These are phyloP conservation scores for Phytophthora multivora DNA, from an alignment of 352 stramenopile genomes.

Conservation along the genomic window DNA sequence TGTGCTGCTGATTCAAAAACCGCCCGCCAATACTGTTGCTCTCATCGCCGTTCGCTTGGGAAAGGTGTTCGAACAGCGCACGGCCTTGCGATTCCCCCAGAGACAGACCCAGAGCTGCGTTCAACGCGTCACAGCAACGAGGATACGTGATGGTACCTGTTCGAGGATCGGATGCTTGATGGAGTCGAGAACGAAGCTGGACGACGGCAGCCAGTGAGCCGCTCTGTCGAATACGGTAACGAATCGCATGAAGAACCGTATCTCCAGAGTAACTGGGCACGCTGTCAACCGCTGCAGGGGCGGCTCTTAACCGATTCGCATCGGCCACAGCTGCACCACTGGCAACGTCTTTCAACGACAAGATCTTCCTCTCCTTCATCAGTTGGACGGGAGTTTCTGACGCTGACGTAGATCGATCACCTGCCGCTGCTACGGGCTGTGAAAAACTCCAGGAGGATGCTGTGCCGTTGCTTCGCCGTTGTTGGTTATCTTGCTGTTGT, in stretches of 20 bases:
- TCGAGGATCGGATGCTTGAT: slow-evolving; percentile 63
- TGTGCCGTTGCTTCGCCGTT: slow-evolving; percentile 5
- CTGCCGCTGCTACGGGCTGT: neutral
- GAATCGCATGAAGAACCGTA: slow-evolving; percentile 46
- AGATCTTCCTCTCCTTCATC: slow-evolving; percentile 44
- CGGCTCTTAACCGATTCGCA: slow-evolving; percentile 2
- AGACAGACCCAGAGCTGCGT: slow-evolving; percentile 39
- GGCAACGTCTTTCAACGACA: slow-evolving; percentile 67
- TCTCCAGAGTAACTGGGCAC: slow-evolving; percentile 35
- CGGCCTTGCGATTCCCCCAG: slow-evolving; percentile 52
- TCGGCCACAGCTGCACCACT: slow-evolving; percentile 34
- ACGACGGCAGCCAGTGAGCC: slow-evolving; percentile 51
- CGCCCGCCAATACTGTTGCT: slow-evolving; percentile 37
- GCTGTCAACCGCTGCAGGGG: neutral
- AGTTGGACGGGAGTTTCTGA: slow-evolving; percentile 8
- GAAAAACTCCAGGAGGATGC: neutral
- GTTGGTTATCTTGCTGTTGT: slow-evolving; percentile 26
- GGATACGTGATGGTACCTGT: slow-evolving; percentile 48
- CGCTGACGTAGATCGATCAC: neutral
- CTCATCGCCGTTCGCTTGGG: slow-evolving; percentile 6
- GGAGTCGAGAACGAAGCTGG: slow-evolving; percentile 46
- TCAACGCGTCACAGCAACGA: slow-evolving; percentile 49
- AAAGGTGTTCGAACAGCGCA: slow-evolving; percentile 57
- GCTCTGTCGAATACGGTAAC: slow-evolving; percentile 48
- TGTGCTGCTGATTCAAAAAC: slow-evolving; percentile 43